Evolutionary conservation across 192 early-diverging fungal genomes (phyloP).

Genomic region (Pecoramyces ruminantium): DNA sequence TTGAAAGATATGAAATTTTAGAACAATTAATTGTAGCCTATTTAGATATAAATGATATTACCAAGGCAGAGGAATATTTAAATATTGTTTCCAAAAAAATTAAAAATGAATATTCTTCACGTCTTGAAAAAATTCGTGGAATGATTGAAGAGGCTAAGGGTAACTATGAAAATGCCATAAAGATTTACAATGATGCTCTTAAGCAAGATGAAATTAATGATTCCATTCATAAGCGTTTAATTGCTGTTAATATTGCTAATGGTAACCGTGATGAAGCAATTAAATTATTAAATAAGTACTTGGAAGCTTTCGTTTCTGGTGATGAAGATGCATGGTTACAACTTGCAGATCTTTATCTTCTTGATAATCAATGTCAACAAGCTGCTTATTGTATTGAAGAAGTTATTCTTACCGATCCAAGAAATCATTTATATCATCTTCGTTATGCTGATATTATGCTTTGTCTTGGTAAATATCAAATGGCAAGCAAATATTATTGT

Average conservation of each 20-base stretch:
- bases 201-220: slow-evolving; percentile 63
- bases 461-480: slow-evolving; percentile 38
- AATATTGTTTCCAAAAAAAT: not conserved
- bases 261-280: slow-evolving; percentile 55
- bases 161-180: slow-evolving; percentile 43
- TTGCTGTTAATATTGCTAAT: slow-evolving; percentile 52
- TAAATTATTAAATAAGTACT: slow-evolving; percentile 44
- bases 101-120: slow-evolving; percentile 22
- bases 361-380: slow-evolving; percentile 50
- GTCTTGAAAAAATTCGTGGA: slow-evolving; percentile 55
- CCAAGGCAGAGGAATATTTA: not conserved
- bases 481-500: slow-evolving; percentile 78
- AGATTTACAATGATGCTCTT: slow-evolving; percentile 58
- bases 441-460: slow-evolving; percentile 81
- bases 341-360: slow-evolving; percentile 57
- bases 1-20: not conserved
- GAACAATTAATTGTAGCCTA: not conserved
- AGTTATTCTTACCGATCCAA: slow-evolving; percentile 68
- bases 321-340: slow-evolving; percentile 86
- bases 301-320: slow-evolving; percentile 59
- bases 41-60: not conserved
- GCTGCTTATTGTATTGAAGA: slow-evolving; percentile 87
- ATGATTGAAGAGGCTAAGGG: slow-evolving; percentile 65
- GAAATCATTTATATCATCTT: slow-evolving; percentile 68
- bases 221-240: slow-evolving; percentile 45